phyloP scores from a whole-genome alignment of 345 rosid genomes.

The Arabidopsis arenosa region DNA sequence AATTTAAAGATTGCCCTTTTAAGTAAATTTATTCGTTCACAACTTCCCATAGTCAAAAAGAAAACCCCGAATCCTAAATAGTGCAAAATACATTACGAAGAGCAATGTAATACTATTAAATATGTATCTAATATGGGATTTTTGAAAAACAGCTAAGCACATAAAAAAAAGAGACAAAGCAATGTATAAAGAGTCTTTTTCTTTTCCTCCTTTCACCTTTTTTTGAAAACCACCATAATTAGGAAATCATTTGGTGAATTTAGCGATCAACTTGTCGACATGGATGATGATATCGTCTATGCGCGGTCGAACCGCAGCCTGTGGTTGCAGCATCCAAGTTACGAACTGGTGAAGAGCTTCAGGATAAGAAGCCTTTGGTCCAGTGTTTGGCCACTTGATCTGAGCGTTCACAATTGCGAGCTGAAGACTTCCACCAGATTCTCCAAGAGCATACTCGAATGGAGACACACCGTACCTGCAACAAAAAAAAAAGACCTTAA shows the following conservation, averaged over 20 bases:
- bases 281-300: conserved; percentile 90
- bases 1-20: background rate
- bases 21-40: conserved; percentile 29
- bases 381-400: conserved; percentile 89
- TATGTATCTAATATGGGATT: conserved; percentile 26
- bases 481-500: background rate
- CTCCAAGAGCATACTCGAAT: conserved; percentile 96
- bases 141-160: conserved; percentile 27
- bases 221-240: conserved; percentile 8
- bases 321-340: conserved; percentile 98
- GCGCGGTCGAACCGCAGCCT: conserved; percentile 81
- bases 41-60: conserved; percentile 4
- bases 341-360: conserved; percentile 93
- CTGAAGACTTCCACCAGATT: conserved; percentile 97
- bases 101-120: conserved; percentile 15
- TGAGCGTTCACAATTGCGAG: conserved; percentile 91
- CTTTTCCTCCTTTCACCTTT: background rate
- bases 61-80: conserved; percentile 22
- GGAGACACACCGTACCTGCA: conserved; percentile 93
- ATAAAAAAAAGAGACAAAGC: conserved; percentile 4
- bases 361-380: conserved; percentile 79
- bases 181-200: conserved; percentile 27
- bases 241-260: conserved; percentile 59
- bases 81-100: conserved; percentile 35
- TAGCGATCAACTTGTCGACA: conserved; percentile 88